These are phyloP conservation scores for Phyllosticta capitalensis DNA, from an alignment of 2,329 filamentous ascomycete species.

Conservation along the genomic window DNA sequence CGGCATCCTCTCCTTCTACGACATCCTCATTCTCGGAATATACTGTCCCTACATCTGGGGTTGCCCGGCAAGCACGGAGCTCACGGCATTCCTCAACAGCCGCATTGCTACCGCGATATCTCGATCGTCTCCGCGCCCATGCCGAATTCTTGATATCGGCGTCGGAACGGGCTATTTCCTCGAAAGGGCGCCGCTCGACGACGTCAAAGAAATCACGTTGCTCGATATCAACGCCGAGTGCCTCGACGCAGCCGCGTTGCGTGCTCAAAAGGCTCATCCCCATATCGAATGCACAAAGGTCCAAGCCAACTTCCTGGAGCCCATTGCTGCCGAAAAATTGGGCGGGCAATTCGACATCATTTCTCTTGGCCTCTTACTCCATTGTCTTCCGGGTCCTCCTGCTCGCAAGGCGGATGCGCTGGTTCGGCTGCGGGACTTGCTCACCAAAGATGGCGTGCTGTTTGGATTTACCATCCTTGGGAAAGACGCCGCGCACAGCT, in stretches of 20 bases:
- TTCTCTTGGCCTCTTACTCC: slow-evolving; percentile 14
- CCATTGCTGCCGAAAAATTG: slow-evolving; percentile 22
- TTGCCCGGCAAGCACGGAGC: slow-evolving; percentile 15
- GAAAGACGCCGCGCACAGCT: slow-evolving; percentile 18
- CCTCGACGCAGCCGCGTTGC: slow-evolving; percentile 24
- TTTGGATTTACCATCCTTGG: slow-evolving; percentile 32
- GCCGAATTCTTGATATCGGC: slow-evolving; percentile 23
- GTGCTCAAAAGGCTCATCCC: slow-evolving; percentile 13
- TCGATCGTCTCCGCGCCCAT: slow-evolving; percentile 9
- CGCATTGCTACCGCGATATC: not conserved
- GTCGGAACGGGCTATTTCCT: slow-evolving; percentile 23
- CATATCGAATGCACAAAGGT: slow-evolving; percentile 14
- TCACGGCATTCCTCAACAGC: slow-evolving; percentile 19
- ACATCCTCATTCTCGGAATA: slow-evolving; percentile 16
- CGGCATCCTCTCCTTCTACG: slow-evolving; percentile 10
- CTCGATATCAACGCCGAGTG: slow-evolving; percentile 21
- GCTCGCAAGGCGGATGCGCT: slow-evolving; percentile 10
- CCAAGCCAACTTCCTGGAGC: not conserved
- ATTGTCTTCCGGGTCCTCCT: slow-evolving; percentile 23
- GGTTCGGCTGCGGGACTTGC: not conserved
- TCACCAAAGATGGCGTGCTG: slow-evolving; percentile 25
- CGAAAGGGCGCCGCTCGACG: slow-evolving; percentile 10
- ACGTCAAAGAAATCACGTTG: slow-evolving; percentile 14
- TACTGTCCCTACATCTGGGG: slow-evolving; percentile 20
- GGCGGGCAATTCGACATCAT: slow-evolving; percentile 33